These are phyloP conservation scores for Psilocybe sp. DNA, from an alignment of 768 basidiomycete species.

Conservation along the genomic window DNA sequence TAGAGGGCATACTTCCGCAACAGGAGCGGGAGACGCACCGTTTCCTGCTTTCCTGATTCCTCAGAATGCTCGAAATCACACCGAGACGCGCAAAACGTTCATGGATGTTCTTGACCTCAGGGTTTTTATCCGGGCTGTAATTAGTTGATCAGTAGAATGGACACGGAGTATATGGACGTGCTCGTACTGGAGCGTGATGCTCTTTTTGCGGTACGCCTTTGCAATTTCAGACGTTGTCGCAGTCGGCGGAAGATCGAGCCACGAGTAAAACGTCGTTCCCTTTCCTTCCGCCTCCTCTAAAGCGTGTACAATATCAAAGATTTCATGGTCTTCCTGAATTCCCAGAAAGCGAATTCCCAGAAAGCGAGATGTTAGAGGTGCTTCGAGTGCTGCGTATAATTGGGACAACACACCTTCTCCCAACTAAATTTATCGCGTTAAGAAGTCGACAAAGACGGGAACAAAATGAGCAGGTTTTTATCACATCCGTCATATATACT, in stretches of 20 bases:
- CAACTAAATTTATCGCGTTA: slow-evolving; percentile 41
- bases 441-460: slow-evolving; percentile 2
- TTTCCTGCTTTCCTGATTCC: slow-evolving; percentile 71
- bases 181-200: slow-evolving; percentile 84
- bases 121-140: slow-evolving; percentile 92
- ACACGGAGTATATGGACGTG: not conserved
- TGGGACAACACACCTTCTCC: slow-evolving; percentile 55
- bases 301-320: slow-evolving; percentile 88
- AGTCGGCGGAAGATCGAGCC: slow-evolving; percentile 75
- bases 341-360: not conserved
- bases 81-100: slow-evolving; percentile 93
- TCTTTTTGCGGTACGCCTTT: slow-evolving; percentile 90
- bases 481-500: not conserved
- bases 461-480: too few relatives aligned
- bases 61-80: slow-evolving; percentile 78
- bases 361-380: not conserved
- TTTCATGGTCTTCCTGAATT: slow-evolving; percentile 89
- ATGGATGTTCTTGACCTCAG: slow-evolving; percentile 73
- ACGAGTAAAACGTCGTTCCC: slow-evolving; percentile 95
- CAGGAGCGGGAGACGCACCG: slow-evolving; percentile 45
- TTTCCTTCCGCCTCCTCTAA: slow-evolving; percentile 86
- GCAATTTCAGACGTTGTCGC: slow-evolving; percentile 77
- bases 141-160: not conserved
- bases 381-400: not conserved
- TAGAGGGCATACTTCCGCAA: not conserved